These are phyloP conservation scores for Aspergillus jensenii DNA, from an alignment of 2,329 filamentous ascomycete species.

Conservation along the genomic window DNA sequence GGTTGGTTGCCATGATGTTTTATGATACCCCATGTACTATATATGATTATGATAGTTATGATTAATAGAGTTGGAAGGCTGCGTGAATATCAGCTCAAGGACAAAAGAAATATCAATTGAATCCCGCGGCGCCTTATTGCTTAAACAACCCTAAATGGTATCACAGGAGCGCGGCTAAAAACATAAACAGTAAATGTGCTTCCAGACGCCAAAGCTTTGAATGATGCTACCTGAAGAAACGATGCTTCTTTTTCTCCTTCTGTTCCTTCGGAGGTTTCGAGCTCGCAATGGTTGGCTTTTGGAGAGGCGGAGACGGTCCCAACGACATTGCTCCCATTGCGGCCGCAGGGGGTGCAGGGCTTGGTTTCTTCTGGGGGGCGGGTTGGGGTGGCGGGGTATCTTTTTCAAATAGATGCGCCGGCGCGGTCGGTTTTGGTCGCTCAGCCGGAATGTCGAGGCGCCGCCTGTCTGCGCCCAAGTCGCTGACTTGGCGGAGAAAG, in stretches of 20 bases:
- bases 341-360: slow-evolving; percentile 30
- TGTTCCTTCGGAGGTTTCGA: slow-evolving; percentile 43
- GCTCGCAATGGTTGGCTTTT: slow-evolving; percentile 31
- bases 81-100: background rate
- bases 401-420: slow-evolving; percentile 80
- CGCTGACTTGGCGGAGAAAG: slow-evolving; percentile 78
- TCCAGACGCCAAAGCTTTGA: background rate
- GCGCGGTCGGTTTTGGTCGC: slow-evolving; percentile 75
- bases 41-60: background rate
- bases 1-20: background rate
- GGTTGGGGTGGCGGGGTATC: slow-evolving; percentile 51
- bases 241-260: slow-evolving; percentile 55
- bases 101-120: slow-evolving; percentile 7
- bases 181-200: background rate
- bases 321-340: slow-evolving; percentile 39
- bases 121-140: slow-evolving; percentile 12
- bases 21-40: slow-evolving; percentile 12
- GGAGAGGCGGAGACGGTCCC: slow-evolving; percentile 37
- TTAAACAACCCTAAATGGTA: slow-evolving; percentile 28
- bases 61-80: background rate
- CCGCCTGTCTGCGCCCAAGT: slow-evolving; percentile 73
- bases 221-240: slow-evolving; percentile 48
- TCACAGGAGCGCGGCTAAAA: slow-evolving; percentile 32
- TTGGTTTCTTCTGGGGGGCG: slow-evolving; percentile 24
- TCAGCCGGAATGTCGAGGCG: slow-evolving; percentile 79